phyloP scores from a whole-genome alignment of 2,329 filamentous ascomycete species.

The Fusarium keratoplasticum region DNA sequence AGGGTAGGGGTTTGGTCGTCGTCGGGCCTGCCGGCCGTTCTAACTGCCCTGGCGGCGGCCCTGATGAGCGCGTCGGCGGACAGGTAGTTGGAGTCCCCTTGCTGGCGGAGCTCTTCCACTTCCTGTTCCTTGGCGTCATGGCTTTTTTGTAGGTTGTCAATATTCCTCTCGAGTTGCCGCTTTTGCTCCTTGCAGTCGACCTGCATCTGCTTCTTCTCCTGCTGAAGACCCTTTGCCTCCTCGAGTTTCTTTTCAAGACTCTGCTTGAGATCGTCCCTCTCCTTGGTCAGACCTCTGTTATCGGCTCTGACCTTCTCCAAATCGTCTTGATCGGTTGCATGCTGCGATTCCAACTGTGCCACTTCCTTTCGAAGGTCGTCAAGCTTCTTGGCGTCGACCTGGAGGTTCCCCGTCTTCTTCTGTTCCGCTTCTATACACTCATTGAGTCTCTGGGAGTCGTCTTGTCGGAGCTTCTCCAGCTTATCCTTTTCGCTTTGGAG shows the following conservation, averaged over 20 bases:
- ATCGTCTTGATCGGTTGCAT: background rate
- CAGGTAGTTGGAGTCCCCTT: background rate
- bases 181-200: background rate
- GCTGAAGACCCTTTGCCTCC: background rate
- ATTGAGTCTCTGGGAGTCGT: background rate
- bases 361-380: background rate
- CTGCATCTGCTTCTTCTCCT: background rate
- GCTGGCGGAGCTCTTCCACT: background rate
- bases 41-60: constrained; percentile 1
- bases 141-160: background rate
- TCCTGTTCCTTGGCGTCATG: background rate
- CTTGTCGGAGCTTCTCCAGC: background rate
- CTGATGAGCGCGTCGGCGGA: constrained; percentile 10
- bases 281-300: background rate
- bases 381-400: background rate
- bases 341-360: background rate
- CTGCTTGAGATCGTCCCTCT: background rate
- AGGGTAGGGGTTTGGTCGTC: background rate
- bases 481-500: background rate
- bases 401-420: background rate
- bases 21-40: background rate
- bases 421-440: background rate
- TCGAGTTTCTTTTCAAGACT: background rate
- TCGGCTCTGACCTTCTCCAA: background rate
- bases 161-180: background rate